Conservation (phyloP, 257 asterid genomes). For the Haberlea rhodopensis region DNA sequence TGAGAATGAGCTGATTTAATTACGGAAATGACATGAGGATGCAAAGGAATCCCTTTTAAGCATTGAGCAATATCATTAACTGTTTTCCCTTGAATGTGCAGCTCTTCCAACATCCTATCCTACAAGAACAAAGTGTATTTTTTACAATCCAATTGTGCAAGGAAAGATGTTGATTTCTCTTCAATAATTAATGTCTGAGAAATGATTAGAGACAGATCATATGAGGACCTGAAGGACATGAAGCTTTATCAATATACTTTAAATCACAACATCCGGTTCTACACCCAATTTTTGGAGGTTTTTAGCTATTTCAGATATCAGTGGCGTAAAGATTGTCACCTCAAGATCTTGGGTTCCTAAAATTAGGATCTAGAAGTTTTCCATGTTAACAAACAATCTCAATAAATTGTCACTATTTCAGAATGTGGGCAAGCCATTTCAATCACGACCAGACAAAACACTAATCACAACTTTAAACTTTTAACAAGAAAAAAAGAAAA, state of each 20-base stretch:
- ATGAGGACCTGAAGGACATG: no score
- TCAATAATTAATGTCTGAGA: no score
- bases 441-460: not conserved
- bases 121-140: slow-evolving; percentile 25
- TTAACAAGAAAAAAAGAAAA: no score
- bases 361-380: not conserved
- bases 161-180: not conserved
- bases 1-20: slow-evolving; percentile 57
- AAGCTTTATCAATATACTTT: no score
- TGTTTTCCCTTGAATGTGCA: slow-evolving; percentile 52
- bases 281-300: no score
- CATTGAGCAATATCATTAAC: slow-evolving; percentile 60
- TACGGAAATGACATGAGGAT: slow-evolving; percentile 46
- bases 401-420: not conserved
- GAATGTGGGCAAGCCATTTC: not conserved
- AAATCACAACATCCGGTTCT: no score
- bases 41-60: slow-evolving; percentile 59
- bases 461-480: not conserved
- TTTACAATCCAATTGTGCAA: slow-evolving; percentile 3
- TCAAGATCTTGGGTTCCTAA: not conserved
- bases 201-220: no score
- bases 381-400: not conserved
- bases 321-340: no score
- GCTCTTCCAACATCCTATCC: slow-evolving; percentile 80
- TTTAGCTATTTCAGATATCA: no score